Evolutionary conservation across 176 grass and related monocot genomes (phyloP).

Genomic region (Areca catechu): DNA sequence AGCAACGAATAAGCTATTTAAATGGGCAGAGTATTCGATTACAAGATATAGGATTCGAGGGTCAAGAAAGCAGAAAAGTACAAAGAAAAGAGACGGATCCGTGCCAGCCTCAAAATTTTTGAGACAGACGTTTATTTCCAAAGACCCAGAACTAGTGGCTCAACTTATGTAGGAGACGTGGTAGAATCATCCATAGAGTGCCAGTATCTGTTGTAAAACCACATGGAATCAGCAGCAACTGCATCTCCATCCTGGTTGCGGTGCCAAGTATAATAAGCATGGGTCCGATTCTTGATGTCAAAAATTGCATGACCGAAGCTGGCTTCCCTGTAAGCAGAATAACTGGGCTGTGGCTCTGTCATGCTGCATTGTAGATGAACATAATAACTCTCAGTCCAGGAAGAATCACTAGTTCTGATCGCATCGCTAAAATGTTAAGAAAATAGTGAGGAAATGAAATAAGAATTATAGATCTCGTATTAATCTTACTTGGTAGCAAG

Average conservation of each 20-base stretch:
- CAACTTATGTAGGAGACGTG: background rate
- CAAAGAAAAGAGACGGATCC: too few relatives aligned
- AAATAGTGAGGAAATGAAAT: background rate
- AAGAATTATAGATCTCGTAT: too few relatives aligned
- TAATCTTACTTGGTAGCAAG: conserved; percentile 59
- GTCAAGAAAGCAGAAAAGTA: too few relatives aligned
- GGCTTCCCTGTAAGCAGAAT: conserved; percentile 93
- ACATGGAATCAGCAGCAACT: conserved; percentile 58
- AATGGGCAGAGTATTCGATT: too few relatives aligned
- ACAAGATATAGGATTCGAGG: too few relatives aligned
- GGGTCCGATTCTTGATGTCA: conserved; percentile 85
- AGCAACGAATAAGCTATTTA: too few relatives aligned
- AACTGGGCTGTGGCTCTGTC: conserved; percentile 73
- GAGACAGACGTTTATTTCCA: too few relatives aligned
- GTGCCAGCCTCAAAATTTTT: too few relatives aligned
- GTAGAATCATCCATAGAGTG: conserved; percentile 38
- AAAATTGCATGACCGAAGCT: conserved; percentile 92
- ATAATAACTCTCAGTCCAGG: too few relatives aligned
- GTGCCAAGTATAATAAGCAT: conserved; percentile 88
- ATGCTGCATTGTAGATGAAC: conserved; percentile 36
- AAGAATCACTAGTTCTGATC: too few relatives aligned
- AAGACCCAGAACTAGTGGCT: too few relatives aligned
- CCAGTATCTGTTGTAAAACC: conserved; percentile 80
- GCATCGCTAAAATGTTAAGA: background rate
- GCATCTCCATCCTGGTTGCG: conserved; percentile 69